Percentiles rank a stretch among this genome's conserved stretches.
phyloP scores from a whole-genome alignment of 495 filamentous ascomycete genomes.

The Penicillium malachiteum region DNA sequence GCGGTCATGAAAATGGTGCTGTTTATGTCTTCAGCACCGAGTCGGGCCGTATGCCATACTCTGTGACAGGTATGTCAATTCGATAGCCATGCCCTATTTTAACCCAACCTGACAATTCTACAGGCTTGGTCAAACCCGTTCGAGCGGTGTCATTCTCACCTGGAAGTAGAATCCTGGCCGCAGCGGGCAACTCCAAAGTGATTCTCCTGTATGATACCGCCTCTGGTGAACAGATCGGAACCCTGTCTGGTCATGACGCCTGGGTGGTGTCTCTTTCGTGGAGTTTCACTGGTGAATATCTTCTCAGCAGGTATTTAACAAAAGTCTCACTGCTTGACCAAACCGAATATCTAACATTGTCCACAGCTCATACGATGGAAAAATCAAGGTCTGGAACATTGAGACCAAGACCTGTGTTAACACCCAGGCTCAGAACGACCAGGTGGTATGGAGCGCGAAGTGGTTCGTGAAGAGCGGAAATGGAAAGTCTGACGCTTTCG shows the following conservation, averaged over 20 bases:
- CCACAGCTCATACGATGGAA: constrained; percentile 77
- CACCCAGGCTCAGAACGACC: constrained; percentile 87
- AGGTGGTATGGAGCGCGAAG: constrained; percentile 79
- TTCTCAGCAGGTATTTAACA: constrained; percentile 69
- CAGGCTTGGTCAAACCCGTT: constrained; percentile 82
- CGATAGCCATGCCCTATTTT: neutral
- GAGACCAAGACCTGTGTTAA: constrained; percentile 81
- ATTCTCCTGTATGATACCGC: constrained; percentile 89
- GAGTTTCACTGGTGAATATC: constrained; percentile 90
- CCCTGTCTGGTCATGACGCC: constrained; percentile 71
- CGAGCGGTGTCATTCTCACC: constrained; percentile 85
- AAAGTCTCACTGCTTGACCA: neutral
- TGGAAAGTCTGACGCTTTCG: constrained; percentile 78
- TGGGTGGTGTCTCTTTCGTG: constrained; percentile 91
- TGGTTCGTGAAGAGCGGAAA: constrained; percentile 79
- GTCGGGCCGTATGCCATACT: constrained; percentile 80
- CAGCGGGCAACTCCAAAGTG: constrained; percentile 84
- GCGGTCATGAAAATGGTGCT: constrained; percentile 89
- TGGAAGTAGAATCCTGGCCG: constrained; percentile 77
- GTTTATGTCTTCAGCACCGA: constrained; percentile 94
- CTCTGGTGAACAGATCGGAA: constrained; percentile 89
- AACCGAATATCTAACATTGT: constrained; percentile 1
- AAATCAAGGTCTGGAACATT: constrained; percentile 92
- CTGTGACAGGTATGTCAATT: constrained; percentile 66
- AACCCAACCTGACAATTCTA: constrained; percentile 4